Percentiles rank a stretch among this genome's conserved stretches.
Evolutionary conservation across 495 filamentous ascomycete species (phyloP).

Genomic region (Cercophora newfieldiana): DNA sequence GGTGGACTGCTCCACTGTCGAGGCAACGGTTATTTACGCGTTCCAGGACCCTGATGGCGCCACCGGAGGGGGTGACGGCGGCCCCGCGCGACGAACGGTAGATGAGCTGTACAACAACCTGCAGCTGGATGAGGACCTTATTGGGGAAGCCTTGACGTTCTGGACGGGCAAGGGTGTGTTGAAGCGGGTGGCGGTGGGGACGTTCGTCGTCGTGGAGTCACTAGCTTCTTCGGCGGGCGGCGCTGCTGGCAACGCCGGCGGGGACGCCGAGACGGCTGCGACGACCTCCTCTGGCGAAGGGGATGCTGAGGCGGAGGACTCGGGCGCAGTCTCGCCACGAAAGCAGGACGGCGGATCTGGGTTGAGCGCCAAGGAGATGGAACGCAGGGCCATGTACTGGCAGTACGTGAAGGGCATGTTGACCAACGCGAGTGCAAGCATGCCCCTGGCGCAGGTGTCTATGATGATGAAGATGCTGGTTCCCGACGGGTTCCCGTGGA

Average conservation of each 20-base stretch:
- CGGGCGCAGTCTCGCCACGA: background rate
- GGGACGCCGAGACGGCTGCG: background rate
- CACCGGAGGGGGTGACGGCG: background rate
- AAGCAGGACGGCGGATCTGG: conserved; percentile 49
- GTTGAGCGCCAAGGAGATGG: conserved; percentile 54
- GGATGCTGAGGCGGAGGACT: background rate
- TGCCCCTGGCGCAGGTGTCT: conserved; percentile 75
- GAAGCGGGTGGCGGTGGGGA: conserved; percentile 46
- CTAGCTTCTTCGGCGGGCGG: conserved; percentile 38
- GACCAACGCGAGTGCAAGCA: conserved; percentile 76
- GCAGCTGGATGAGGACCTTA: conserved; percentile 73
- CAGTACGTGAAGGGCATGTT: conserved; percentile 93
- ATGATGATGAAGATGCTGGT: conserved; percentile 95
- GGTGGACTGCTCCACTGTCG: conserved; percentile 77
- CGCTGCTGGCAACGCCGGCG: background rate
- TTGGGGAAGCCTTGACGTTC: conserved; percentile 76
- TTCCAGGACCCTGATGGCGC: conserved; percentile 59
- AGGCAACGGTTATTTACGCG: conserved; percentile 86
- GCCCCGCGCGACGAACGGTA: conserved; percentile 53
- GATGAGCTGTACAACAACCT: conserved; percentile 63
- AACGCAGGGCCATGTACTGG: conserved; percentile 83
- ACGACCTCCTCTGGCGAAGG: conserved; percentile 36
- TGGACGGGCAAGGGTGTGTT: conserved; percentile 84
- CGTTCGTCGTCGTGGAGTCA: conserved; percentile 46
- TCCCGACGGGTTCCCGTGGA: conserved; percentile 80